phyloP scores from a whole-genome alignment of 768 basidiomycete species.

The Serendipita sp. region DNA sequence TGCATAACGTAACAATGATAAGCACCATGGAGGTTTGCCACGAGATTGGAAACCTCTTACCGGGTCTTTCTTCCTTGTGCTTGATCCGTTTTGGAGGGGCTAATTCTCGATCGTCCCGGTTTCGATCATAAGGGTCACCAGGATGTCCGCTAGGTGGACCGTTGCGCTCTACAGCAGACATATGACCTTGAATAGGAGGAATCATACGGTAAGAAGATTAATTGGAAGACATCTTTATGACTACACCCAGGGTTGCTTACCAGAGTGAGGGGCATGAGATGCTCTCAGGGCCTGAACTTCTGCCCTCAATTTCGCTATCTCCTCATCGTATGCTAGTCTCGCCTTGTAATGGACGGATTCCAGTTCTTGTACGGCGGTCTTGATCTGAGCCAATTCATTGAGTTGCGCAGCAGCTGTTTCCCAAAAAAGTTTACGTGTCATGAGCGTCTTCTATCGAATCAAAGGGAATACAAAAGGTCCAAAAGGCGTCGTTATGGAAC shows the following conservation, averaged over 20 bases:
- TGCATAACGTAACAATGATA: too few species aligned
- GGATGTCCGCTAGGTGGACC: too few species aligned
- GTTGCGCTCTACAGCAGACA: too few species aligned
- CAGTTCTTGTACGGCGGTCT: conserved; percentile 81
- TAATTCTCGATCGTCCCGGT: too few species aligned
- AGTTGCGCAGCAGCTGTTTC: conserved; percentile 60
- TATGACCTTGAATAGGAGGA: too few species aligned
- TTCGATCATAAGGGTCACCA: too few species aligned
- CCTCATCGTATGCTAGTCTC: conserved; percentile 75
- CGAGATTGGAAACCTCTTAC: too few species aligned
- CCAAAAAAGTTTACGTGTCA: not conserved
- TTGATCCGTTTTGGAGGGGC: too few species aligned
- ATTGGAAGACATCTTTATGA: conserved; percentile 16
- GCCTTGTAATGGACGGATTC: conserved; percentile 79
- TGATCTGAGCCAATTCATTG: conserved; percentile 78
- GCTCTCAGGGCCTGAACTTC: conserved; percentile 33
- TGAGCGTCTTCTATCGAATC: not conserved
- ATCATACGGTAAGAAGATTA: too few species aligned
- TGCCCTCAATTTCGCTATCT: conserved; percentile 52
- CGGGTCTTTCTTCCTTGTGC: too few species aligned
- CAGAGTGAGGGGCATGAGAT: conserved; percentile 7
- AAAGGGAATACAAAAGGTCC: conserved; percentile 11
- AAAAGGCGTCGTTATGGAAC: not conserved
- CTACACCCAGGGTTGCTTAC: conserved; percentile 12
- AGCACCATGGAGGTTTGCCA: too few species aligned